Base-by-base conservation (phyloP, 2,329 filamentous ascomycete species). In the Zymoseptoria crescenta region DNA sequence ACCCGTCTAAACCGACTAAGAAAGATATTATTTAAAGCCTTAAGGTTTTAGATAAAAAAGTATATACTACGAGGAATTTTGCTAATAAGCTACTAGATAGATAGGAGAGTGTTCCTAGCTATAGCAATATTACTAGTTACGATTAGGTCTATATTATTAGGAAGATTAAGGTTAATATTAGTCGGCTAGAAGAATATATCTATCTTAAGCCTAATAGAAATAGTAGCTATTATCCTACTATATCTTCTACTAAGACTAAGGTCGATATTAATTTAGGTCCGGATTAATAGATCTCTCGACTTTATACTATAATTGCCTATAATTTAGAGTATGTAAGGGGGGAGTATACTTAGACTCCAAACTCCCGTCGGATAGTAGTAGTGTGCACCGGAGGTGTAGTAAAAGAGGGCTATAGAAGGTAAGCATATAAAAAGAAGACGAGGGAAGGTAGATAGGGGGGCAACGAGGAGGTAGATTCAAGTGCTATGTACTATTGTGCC, bases 81-180 rank as follows among this genome's bases (percentile, higher is more conserved):
- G 79, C 80, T 1, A 79, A 82, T 59, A 75, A 79, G 58, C 69
- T 80, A 51, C 75, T 80, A 53, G 74, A 76, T 70, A 70, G 77
- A 63, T 66, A 73, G 70, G 69, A 77, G 72, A 67, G 76, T 66
- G 75, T 78, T 35, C 74, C 77, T 6, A 89, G 89, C 41, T 94
- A 89, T 72, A 89, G 89, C 58, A 93, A 93, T 76, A 87, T 94
- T 61, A 85, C 88, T 20, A 89, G 88, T 16, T 83, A 85, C 64
- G 87, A 90, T 70, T 94, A 89, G 89, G 91, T 89, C 8, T 94
- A 87, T 74, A 93, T 91, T 70, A 85, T 93, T 61, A 88, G 87
- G 62, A 85, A 86, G 62, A 80, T 90, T n/a, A 80, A 81, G 56
- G 83, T 91, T 69, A 85, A 88, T 65, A 91, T 94, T 64, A 89